Conservation (phyloP, 345 rosid genomes). For the Brassica rapa region DNA sequence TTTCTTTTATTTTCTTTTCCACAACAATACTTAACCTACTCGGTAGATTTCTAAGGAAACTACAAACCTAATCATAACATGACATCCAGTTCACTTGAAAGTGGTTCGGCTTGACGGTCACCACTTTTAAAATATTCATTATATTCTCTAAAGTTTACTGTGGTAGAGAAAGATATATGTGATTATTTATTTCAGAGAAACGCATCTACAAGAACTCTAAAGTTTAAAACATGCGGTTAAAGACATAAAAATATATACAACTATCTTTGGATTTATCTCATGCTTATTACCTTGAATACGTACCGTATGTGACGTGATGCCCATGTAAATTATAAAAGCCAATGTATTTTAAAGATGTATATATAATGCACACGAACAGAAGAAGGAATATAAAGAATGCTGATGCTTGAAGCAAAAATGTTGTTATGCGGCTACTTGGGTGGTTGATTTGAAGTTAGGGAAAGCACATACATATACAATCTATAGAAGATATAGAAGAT, state of each 20-base stretch:
- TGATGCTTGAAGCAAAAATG: constrained; percentile 32
- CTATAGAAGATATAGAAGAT: background rate
- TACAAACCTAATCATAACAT: constrained; percentile 20
- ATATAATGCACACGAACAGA: constrained; percentile 3
- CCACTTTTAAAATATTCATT: background rate
- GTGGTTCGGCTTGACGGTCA: constrained; percentile 27
- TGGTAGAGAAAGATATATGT: too few relatives aligned
- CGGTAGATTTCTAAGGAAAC: constrained; percentile 29
- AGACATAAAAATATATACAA: background rate
- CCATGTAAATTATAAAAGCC: background rate
- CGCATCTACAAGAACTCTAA: background rate
- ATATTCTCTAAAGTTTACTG: too few relatives aligned
- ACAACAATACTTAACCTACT: constrained; percentile 25
- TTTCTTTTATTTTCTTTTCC: background rate
- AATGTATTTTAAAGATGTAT: background rate
- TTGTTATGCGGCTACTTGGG: constrained; percentile 4
- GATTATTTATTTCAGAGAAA: background rate
- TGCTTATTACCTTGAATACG: background rate
- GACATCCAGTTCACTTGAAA: constrained; percentile 16
- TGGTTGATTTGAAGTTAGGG: constrained; percentile 20
- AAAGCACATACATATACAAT: background rate
- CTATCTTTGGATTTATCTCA: background rate
- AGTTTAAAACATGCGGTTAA: background rate
- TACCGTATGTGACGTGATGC: constrained; percentile 3
- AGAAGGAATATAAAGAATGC: constrained; percentile 20